Evolutionary conservation across 495 filamentous ascomycete genomes (phyloP).

Genomic region (Penicillium chermesinum): DNA sequence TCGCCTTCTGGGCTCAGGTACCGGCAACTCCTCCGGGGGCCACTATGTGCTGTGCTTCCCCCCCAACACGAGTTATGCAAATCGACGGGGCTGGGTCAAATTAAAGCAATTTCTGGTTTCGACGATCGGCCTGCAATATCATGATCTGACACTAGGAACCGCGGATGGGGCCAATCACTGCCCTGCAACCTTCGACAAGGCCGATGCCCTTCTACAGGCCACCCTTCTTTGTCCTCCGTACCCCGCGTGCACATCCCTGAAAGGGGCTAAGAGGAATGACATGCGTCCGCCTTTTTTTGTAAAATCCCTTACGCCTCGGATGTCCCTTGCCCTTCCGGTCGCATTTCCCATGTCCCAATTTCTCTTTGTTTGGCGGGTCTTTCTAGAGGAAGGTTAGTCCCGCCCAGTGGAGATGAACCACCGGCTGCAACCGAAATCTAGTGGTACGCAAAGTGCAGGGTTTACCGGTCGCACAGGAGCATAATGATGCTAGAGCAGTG

Average conservation of each 20-base stretch:
- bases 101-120: constrained; percentile 11
- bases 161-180: not conserved
- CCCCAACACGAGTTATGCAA: constrained; percentile 14
- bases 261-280: no score
- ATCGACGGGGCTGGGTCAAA: constrained; percentile 5
- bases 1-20: constrained; percentile 17
- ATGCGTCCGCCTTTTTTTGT: no score
- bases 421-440: constrained; percentile 14
- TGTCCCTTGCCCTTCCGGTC: no score
- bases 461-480: not conserved
- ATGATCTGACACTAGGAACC: constrained; percentile 7
- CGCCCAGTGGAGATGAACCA: constrained; percentile 17
- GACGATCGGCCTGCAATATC: constrained; percentile 8
- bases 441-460: not conserved
- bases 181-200: not conserved
- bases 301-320: no score
- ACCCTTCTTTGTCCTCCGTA: no score
- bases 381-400: constrained; percentile 15
- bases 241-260: not conserved
- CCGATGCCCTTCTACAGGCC: not conserved
- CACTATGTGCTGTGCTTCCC: no score
- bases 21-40: constrained; percentile 2
- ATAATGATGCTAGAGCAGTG: not conserved
- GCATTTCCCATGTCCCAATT: not conserved
- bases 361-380: not conserved